Conservation (phyloP, 208 protist species). For the Acanthamoeba culbertsoni region DNA sequence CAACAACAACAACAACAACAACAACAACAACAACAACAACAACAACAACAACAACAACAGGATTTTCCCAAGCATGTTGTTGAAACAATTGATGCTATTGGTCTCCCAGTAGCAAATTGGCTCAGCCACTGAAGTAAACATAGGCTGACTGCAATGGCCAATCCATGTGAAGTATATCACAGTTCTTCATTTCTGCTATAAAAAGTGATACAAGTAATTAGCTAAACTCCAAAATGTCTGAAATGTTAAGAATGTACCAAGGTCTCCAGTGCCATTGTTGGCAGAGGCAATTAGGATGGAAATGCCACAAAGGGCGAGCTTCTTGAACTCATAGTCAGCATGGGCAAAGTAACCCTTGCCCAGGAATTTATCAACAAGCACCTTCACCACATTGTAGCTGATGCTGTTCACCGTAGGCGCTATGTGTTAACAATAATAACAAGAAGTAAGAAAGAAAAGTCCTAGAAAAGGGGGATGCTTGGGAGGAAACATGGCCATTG, state of each 20-base stretch:
- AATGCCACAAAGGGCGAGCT: conserved; percentile 61
- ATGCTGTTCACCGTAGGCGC: conserved; percentile 64
- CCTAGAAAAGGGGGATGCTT: not conserved
- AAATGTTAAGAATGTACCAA: not conserved
- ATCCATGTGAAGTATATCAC: not conserved
- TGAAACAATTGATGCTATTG: not conserved
- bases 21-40: not conserved
- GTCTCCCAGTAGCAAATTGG: conserved; percentile 61
- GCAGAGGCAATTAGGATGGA: conserved; percentile 68
- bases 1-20: not conserved
- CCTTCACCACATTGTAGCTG: conserved; percentile 64
- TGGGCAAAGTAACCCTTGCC: conserved; percentile 65
- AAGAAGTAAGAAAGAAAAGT: not conserved
- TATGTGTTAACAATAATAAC: not conserved
- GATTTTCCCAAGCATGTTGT: conserved; percentile 64
- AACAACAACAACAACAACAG: conserved; percentile 34
- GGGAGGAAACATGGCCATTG: not conserved
- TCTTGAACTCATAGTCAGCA: conserved; percentile 60
- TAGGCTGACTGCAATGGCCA: conserved; percentile 66
- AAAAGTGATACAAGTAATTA: not conserved
- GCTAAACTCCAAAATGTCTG: not conserved
- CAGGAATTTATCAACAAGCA: conserved; percentile 58
- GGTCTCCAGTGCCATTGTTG: conserved; percentile 58
- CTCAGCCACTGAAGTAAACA: conserved; percentile 58
- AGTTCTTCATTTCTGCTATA: conserved; percentile 22